Base-by-base conservation (phyloP, 164 flowering plant species). In the Taxillus chinensis region DNA sequence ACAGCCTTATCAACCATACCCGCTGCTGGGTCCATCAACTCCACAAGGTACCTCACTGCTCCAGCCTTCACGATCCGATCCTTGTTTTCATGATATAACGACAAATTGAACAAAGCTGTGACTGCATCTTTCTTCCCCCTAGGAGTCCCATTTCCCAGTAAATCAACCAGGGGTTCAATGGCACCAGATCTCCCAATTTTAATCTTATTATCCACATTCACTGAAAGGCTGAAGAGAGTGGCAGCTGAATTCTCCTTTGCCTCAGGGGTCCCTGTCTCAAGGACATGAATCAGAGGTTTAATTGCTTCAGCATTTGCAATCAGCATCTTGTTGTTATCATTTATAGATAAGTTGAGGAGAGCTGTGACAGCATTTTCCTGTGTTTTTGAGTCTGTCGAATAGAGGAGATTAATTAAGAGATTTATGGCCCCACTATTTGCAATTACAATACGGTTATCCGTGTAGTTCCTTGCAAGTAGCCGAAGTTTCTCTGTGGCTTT, bases 1-100 rank as follows among this genome's bases (percentile, higher is more conserved):
- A 90, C 96, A 7, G 97, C 97, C 71, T 91, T 93, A 70, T 93
- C 98, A 63, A 86, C 97, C 96, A 93, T 85, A 27, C 96, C 98
- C 54, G 87, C 83, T 11, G 97, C 96, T 9, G 98, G 95, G 67
- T 92, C 98, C 98, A 92, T 92, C 80, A 90, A 68, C 60, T 90
- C 97, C 15, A 92, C 85, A 41, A 92, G 93, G 70, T 80, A 72
- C 72, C 65, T 88, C 60, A 87, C 92, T 8, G 96, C 95, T 55
- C 95, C 92, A 48, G 90, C 90, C 71, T 85, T 80, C 55, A 87
- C 86, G 64, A 89, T 90, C 37, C 79, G 77, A 8, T 70, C 78
- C 80, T 86, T 87, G 77, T 90, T 90, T 55, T 90, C 97, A 65
- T 82, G 86, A 70, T 69, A 77, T 63, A 86, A 83, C 62, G 97